phyloP scores from a whole-genome alignment of 306 rosid species.

The Pterocarpus santalinus region DNA sequence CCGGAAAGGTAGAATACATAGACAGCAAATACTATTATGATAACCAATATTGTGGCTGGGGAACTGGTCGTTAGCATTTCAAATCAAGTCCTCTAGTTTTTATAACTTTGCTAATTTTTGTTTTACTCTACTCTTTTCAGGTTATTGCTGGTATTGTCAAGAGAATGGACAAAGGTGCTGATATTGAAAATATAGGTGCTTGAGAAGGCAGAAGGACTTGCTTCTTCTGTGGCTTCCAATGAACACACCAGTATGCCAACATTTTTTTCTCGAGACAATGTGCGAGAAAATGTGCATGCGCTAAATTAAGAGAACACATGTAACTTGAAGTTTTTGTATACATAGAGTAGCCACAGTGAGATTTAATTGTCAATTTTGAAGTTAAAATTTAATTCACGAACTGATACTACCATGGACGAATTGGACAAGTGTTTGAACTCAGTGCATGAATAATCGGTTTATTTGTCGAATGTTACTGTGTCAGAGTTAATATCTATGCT shows the following conservation, averaged over 20 bases:
- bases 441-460: constrained; percentile 8
- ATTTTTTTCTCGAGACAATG: constrained; percentile 15
- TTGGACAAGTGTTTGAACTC: neutral
- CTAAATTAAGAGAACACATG: constrained; percentile 1
- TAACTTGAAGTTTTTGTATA: constrained; percentile 25
- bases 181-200: constrained; percentile 78
- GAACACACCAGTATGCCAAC: neutral
- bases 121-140: constrained; percentile 51
- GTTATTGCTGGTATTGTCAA: constrained; percentile 93
- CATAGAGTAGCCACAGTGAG: constrained; percentile 37
- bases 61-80: neutral
- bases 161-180: constrained; percentile 87
- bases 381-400: constrained; percentile 30
- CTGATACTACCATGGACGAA: neutral
- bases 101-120: constrained; percentile 10
- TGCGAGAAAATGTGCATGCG: neutral
- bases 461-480: neutral
- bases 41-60: neutral
- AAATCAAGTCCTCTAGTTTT: neutral
- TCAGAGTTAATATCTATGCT: too few relatives aligned
- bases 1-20: constrained; percentile 81
- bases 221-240: constrained; percentile 36
- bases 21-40: neutral
- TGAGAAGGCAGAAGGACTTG: constrained; percentile 46
- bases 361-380: constrained; percentile 47